Conservation (phyloP, 441 rosid genomes). For the Populus hybrid region DNA sequence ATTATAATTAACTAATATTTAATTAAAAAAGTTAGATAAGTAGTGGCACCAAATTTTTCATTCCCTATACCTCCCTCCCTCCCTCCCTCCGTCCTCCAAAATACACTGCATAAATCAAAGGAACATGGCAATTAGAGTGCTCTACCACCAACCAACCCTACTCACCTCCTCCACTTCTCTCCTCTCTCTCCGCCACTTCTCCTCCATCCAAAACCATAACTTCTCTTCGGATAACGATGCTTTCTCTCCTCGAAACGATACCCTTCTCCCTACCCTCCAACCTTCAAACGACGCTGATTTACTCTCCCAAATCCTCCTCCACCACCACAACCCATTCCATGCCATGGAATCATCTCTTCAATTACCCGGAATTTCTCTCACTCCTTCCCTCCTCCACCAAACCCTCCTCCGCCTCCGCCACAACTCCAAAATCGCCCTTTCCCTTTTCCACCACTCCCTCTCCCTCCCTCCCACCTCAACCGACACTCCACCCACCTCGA, state of each 20-base stretch:
- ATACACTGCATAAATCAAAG: neutral
- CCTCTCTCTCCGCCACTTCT: constrained; percentile 24
- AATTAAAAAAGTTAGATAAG: neutral
- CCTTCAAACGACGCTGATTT: constrained; percentile 70
- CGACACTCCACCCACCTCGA: constrained; percentile 16
- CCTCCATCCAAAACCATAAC: constrained; percentile 14
- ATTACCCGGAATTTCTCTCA: constrained; percentile 67
- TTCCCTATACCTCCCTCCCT: neutral
- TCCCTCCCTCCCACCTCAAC: constrained; percentile 47
- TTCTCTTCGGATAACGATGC: neutral
- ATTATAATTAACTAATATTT: no score
- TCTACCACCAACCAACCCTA: neutral
- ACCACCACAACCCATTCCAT: constrained; percentile 90
- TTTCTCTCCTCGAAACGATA: constrained; percentile 13
- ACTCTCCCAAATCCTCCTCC: constrained; percentile 58
- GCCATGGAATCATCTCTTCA: constrained; percentile 79
- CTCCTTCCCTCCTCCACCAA: constrained; percentile 62
- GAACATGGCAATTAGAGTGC: neutral
- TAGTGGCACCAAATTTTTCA: neutral
- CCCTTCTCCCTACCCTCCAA: constrained; percentile 45
- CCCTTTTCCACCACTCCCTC: constrained; percentile 66
- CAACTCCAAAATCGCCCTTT: constrained; percentile 70
- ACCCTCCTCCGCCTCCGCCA: constrained; percentile 90
- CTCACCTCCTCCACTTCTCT: constrained; percentile 5
- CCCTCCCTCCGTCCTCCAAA: neutral